Evolutionary conservation across 23 red algal genomes (phyloP).

Genomic region (Gracilaria gracilis): DNA sequence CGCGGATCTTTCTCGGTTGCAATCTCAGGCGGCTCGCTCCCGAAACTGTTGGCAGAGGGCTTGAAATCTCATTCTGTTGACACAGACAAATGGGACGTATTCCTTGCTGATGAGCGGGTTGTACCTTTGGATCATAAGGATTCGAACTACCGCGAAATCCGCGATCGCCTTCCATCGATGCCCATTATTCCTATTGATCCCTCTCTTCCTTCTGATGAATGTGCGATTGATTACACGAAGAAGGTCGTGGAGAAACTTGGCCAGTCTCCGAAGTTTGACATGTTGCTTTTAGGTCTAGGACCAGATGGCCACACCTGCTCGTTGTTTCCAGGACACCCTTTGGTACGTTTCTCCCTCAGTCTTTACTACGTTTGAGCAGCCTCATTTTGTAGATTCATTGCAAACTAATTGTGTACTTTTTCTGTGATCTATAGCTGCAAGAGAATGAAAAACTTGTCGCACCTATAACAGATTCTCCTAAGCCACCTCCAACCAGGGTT

Average conservation of each 20-base stretch:
- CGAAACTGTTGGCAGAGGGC: conserved; percentile 24
- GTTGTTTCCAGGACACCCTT: conserved; percentile 82
- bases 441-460: conserved; percentile 62
- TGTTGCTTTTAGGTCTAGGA: conserved; percentile 89
- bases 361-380: not conserved
- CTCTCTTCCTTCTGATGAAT: conserved; percentile 27
- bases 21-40: conserved; percentile 69
- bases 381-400: not conserved
- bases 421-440: conserved; percentile 40
- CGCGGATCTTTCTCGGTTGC: conserved; percentile 50
- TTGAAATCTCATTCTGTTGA: not conserved
- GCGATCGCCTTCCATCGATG: conserved; percentile 27
- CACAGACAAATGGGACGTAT: conserved; percentile 39
- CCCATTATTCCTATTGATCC: conserved; percentile 63
- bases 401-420: not conserved
- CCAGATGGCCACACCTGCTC: conserved; percentile 97
- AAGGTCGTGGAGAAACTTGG: conserved; percentile 24
- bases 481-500: conserved; percentile 85
- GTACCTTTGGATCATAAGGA: conserved; percentile 81
- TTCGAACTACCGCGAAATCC: conserved; percentile 73
- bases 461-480: conserved; percentile 84
- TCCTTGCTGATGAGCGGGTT: conserved; percentile 86
- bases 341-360: conserved; percentile 58
- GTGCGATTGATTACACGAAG: conserved; percentile 44
- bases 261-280: conserved; percentile 46